phyloP scores from a whole-genome alignment of 2,329 filamentous ascomycete genomes.

The Alternaria infectoria region DNA sequence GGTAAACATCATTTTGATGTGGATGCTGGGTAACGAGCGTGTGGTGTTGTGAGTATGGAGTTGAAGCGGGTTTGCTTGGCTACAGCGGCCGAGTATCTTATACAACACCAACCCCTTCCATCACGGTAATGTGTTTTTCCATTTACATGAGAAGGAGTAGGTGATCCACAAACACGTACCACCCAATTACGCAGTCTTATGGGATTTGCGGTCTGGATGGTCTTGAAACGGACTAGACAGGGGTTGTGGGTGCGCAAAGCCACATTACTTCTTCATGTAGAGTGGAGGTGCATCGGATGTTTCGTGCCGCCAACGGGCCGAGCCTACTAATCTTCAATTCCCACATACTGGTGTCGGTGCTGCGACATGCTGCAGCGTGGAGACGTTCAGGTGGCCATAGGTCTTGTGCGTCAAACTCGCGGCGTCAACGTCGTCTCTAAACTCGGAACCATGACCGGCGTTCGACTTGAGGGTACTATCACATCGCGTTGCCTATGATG shows the following conservation, averaged over 20 bases:
- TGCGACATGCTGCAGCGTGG: not conserved
- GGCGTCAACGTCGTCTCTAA: not conserved
- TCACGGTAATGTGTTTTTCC: not conserved
- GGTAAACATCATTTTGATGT: not conserved
- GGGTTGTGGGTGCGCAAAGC: not conserved
- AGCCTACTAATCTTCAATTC: not conserved
- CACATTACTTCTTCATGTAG: not conserved
- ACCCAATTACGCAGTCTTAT: not conserved
- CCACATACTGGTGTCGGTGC: not conserved
- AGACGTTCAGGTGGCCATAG: not conserved
- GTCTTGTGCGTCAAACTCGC: not conserved
- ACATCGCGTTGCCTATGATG: not conserved
- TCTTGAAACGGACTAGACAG: slow-evolving; percentile 3
- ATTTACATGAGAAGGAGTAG: not conserved
- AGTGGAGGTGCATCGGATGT: not conserved
- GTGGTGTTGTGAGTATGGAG: not conserved
- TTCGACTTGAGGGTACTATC: not conserved
- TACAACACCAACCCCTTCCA: not conserved
- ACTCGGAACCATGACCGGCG: not conserved
- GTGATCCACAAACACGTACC: not conserved
- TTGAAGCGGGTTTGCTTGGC: not conserved
- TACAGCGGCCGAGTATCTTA: not conserved
- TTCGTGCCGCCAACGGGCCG: not conserved
- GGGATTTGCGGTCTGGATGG: not conserved
- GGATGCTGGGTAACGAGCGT: not conserved